Evolutionary conservation across 1,284 basidiomycete species (phyloP).

Genomic region (Trichosporon asahii): DNA sequence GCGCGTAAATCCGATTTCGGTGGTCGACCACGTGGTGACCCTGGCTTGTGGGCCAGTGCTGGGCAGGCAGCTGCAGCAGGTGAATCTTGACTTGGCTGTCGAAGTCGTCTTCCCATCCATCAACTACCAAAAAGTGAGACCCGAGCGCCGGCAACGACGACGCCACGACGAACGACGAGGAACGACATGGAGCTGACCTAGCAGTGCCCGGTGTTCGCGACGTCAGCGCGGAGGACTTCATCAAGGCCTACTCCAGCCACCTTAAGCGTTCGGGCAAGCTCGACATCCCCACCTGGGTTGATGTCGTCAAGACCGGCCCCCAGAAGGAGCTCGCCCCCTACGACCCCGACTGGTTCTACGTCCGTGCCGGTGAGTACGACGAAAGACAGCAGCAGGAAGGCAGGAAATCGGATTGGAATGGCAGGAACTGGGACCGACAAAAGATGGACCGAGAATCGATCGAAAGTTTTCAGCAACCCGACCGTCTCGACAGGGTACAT

Average conservation of each 20-base stretch:
- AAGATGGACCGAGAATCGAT: not conserved
- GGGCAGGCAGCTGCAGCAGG: not conserved
- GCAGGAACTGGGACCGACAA: not conserved
- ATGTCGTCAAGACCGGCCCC: constrained; percentile 96
- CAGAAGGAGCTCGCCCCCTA: constrained; percentile 99
- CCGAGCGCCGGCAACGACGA: not conserved
- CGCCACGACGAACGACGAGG: constrained; percentile 7
- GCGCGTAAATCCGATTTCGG: no score
- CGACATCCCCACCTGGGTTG: constrained; percentile 98
- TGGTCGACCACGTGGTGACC: not conserved
- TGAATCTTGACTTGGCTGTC: constrained; percentile 10
- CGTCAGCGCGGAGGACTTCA: constrained; percentile 61
- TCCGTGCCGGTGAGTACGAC: constrained; percentile 74
- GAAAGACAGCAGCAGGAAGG: constrained; percentile 5
- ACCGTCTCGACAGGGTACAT: not conserved
- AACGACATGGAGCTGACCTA: constrained; percentile 8
- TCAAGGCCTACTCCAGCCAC: constrained; percentile 80
- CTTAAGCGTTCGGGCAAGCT: constrained; percentile 67
- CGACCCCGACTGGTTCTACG: constrained; percentile 99
- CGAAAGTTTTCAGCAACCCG: not conserved
- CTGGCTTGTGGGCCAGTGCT: not conserved
- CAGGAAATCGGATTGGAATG: not conserved
- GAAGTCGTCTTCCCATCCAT: constrained; percentile 11
- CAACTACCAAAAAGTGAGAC: constrained; percentile 10
- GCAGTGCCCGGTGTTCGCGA: constrained; percentile 9